Evolutionary conservation across 2,329 filamentous ascomycete species (phyloP).

Genomic region (Bipolaris gigantea): DNA sequence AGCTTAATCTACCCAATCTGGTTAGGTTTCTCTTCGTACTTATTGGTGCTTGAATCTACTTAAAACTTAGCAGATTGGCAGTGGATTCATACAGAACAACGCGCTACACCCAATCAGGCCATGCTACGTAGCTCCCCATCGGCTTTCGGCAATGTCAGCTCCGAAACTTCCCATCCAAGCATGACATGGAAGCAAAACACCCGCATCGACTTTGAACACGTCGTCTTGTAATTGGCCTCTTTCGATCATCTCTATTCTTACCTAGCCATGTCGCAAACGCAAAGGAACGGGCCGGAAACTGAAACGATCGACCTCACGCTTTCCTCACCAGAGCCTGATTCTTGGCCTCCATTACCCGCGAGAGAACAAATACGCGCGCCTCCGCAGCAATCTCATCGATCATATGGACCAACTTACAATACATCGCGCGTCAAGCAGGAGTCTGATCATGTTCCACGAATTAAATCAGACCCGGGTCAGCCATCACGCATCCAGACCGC

Average conservation of each 20-base stretch:
- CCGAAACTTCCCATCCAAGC: background rate
- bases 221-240: background rate
- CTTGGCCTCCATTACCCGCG: conserved; percentile 10
- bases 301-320: conserved; percentile 33
- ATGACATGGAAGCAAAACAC: too few species aligned
- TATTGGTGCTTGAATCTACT: too few species aligned
- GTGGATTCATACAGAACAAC: background rate
- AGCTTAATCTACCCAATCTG: too few species aligned
- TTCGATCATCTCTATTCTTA: background rate
- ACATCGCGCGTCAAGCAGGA: conserved; percentile 2
- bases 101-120: background rate
- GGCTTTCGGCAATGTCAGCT: background rate
- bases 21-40: too few species aligned
- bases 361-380: conserved; percentile 6
- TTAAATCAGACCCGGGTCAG: background rate
- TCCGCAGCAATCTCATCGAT: conserved; percentile 14
- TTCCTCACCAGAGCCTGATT: conserved; percentile 27
- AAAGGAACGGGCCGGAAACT: conserved; percentile 5
- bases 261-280: conserved; percentile 5
- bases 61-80: too few species aligned
- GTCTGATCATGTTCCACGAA: background rate
- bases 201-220: background rate
- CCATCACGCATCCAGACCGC: background rate
- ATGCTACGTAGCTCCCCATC: background rate
- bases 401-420: conserved; percentile 4